Base-by-base conservation (phyloP, 768 basidiomycete species). In the Royoungia palumana region DNA sequence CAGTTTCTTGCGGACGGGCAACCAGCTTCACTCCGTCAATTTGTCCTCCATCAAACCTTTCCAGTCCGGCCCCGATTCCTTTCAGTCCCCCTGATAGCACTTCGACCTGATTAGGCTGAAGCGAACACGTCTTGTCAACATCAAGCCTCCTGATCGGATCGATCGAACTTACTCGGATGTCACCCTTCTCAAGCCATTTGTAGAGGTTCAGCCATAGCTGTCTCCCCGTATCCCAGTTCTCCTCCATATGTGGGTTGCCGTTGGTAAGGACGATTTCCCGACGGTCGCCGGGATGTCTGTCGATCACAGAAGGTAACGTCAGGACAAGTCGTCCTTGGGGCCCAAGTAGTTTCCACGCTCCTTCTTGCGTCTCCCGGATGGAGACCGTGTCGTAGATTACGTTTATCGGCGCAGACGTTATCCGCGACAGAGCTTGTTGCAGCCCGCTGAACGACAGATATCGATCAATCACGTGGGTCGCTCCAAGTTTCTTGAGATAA, bases 11-110 rank as follows among this genome's bases (percentile, higher is more conserved):
- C 8, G 76, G 77, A 41, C 56, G 67, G 47, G 62, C 67, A 43
- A 78, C 66, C 32, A 79, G 56, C 57, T 78, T 79, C 21, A 69
- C 58, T 4, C 73, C 75, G 39, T 74, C 75, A 16, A 78, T 70
- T 51, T 71, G 59, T 27, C 70, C 68, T 4, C 65, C 61, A 50
- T 70, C 61, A 57, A 80, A 56, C 38, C 71, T 65, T 57, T 69
- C 64, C 41, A 81, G 56, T 9, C 72, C 80, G 12, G 60, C 61
- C 28, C 60, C 56, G 37, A 80, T 72, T 11, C 71, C 77, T 25
- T 59, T 64, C 20, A 80, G 60, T 8, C 79, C 78, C 12, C 66
- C 65, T 0, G 69, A 60, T 12, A 80, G 46, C 14, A 72, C 56
- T 46, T 77, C 73, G 10, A 72, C 65, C 19, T 62, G 62, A 58